phyloP scores from a whole-genome alignment of 768 basidiomycete species.

The Lentinula sp. region DNA sequence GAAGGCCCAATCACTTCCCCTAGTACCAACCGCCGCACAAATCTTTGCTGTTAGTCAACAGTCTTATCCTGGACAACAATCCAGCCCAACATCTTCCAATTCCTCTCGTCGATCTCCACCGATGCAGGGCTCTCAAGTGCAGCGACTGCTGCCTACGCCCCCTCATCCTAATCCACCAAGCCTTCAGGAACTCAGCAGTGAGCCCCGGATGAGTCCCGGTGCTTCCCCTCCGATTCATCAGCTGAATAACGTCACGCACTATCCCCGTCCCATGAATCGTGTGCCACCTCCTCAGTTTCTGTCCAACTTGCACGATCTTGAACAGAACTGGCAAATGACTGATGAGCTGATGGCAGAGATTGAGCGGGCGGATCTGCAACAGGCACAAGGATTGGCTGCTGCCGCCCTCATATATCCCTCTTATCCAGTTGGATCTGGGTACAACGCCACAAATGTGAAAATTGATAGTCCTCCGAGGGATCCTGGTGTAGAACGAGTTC shows the following conservation, averaged over 20 bases:
- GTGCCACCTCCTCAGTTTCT: conserved; percentile 51
- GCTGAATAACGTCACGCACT: conserved; percentile 33
- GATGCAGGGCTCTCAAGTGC: conserved; percentile 19
- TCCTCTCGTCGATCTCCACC: conserved; percentile 35
- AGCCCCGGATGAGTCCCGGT: conserved; percentile 19
- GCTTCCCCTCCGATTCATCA: conserved; percentile 14
- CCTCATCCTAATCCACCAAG: conserved; percentile 34
- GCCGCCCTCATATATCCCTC: conserved; percentile 25
- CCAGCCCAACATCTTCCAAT: conserved; percentile 39
- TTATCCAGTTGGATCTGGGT: conserved; percentile 1
- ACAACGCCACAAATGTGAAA: background rate
- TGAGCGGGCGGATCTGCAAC: conserved; percentile 64
- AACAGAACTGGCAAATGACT: conserved; percentile 63
- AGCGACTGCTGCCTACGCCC: conserved; percentile 35
- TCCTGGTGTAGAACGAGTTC: conserved; percentile 48
- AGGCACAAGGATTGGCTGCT: conserved; percentile 41
- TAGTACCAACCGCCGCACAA: conserved; percentile 52
- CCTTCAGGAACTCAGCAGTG: conserved; percentile 21
- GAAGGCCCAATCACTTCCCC: conserved; percentile 58
- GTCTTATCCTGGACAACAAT: conserved; percentile 33
- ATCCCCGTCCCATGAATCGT: conserved; percentile 62
- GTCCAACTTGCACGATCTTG: conserved; percentile 44
- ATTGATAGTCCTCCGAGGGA: conserved; percentile 27
- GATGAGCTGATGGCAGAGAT: conserved; percentile 67
- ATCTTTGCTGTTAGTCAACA: conserved; percentile 40